These are phyloP conservation scores for Ceratocystis ficicola DNA, from an alignment of 2,329 filamentous ascomycete genomes.

Conservation along the genomic window DNA sequence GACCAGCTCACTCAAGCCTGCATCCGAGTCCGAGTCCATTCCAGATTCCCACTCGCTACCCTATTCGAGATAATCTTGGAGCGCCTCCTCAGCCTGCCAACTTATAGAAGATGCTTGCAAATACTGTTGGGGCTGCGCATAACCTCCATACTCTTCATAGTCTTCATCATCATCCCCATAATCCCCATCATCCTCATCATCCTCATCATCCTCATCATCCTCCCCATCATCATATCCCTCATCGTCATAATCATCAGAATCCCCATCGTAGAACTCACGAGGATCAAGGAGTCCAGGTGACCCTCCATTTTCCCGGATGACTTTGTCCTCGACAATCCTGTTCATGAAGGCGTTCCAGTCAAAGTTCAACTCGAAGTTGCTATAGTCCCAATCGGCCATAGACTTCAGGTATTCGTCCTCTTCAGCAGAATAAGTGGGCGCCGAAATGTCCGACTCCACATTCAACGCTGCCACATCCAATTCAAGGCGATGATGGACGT, in stretches of 20 bases:
- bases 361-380: conserved; percentile 12
- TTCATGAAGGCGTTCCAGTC: neutral
- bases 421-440: conserved; percentile 18
- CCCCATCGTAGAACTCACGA: neutral
- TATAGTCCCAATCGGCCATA: conserved; percentile 25
- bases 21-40: neutral
- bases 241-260: neutral
- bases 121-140: too few species aligned
- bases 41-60: conserved; percentile 8
- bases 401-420: conserved; percentile 27
- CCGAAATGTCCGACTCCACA: conserved; percentile 8
- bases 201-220: neutral
- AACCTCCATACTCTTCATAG: too few species aligned
- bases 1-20: neutral
- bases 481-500: neutral
- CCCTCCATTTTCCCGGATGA: neutral
- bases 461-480: neutral
- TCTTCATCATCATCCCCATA: neutral
- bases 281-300: too few species aligned
- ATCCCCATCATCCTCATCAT: neutral
- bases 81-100: conserved; percentile 6
- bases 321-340: neutral
- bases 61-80: neutral
- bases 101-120: neutral
- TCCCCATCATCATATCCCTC: neutral